Conservation (phyloP, 2,329 filamentous ascomycete genomes). For the Cordyceps pruinosa region DNA sequence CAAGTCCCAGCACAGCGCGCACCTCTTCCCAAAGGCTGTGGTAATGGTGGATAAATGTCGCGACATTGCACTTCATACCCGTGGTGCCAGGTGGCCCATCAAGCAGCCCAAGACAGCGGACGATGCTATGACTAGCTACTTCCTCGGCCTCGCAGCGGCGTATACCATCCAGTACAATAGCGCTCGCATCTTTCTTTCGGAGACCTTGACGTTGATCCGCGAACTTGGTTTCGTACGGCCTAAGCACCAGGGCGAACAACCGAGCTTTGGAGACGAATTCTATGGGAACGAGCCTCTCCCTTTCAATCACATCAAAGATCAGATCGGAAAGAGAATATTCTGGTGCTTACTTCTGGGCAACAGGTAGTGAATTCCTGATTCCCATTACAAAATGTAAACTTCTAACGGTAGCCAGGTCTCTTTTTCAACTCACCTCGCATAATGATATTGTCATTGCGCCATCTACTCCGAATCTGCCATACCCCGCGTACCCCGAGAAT, state of each 20-base stretch:
- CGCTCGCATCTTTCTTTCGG: slow-evolving; percentile 65
- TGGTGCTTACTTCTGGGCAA: slow-evolving; percentile 75
- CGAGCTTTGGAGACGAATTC: slow-evolving; percentile 33
- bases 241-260: slow-evolving; percentile 35
- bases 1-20: slow-evolving; percentile 56
- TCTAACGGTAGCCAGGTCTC: slow-evolving; percentile 44
- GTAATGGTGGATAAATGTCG: slow-evolving; percentile 65
- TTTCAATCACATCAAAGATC: slow-evolving; percentile 64
- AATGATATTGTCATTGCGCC: slow-evolving; percentile 70
- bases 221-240: slow-evolving; percentile 59
- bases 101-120: slow-evolving; percentile 44
- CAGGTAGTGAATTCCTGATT: slow-evolving; percentile 38
- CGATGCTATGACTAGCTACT: slow-evolving; percentile 67
- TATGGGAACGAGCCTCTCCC: slow-evolving; percentile 35
- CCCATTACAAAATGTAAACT: background rate
- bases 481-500: slow-evolving; percentile 73
- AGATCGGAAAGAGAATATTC: slow-evolving; percentile 72
- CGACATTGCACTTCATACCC: slow-evolving; percentile 59
- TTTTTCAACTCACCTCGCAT: slow-evolving; percentile 67
- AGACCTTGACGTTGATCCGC: slow-evolving; percentile 61
- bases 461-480: slow-evolving; percentile 65
- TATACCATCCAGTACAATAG: slow-evolving; percentile 63
- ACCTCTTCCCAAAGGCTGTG: slow-evolving; percentile 61
- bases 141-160: slow-evolving; percentile 58
- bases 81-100: slow-evolving; percentile 47